phyloP scores from a whole-genome alignment of 768 basidiomycete species.

The Pilatotrama ljubarskyi region DNA sequence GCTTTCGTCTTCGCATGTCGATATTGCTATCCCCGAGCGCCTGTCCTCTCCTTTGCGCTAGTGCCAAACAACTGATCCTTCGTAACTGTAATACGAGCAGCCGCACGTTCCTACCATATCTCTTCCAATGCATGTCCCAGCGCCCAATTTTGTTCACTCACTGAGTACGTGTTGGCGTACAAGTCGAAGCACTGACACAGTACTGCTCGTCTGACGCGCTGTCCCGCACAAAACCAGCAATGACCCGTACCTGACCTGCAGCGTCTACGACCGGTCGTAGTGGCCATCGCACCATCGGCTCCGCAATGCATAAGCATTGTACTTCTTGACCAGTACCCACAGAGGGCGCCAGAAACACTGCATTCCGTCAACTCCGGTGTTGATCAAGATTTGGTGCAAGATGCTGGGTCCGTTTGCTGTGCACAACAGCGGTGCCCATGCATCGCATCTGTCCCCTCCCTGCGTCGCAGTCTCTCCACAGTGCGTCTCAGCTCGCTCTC shows the following conservation, averaged over 20 bases:
- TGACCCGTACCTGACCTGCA: too few relatives aligned
- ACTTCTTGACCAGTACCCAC: background rate
- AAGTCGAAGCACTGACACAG: too few relatives aligned
- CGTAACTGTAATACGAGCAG: too few relatives aligned
- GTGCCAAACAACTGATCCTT: background rate
- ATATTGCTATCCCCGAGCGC: background rate
- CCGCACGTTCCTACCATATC: too few relatives aligned
- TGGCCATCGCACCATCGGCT: too few relatives aligned
- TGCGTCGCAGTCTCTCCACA: background rate
- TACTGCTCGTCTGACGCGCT: too few relatives aligned
- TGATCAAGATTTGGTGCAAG: background rate
- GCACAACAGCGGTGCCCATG: background rate
- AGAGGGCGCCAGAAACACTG: background rate
- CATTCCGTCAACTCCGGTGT: background rate
- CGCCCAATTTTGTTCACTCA: too few relatives aligned
- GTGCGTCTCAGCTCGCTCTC: background rate
- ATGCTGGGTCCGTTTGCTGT: background rate
- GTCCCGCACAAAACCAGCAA: too few relatives aligned
- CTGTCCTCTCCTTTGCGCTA: background rate
- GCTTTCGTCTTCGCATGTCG: conserved; percentile 6
- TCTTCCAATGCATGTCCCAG: too few relatives aligned
- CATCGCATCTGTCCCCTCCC: conserved; percentile 2
- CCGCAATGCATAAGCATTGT: too few relatives aligned
- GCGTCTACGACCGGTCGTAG: too few relatives aligned
- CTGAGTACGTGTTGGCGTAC: too few relatives aligned